Evolutionary conservation across 345 rosid species (phyloP), one percentile per base, ranked within the genome.

Genomic region (Lepidium sativum): DNA sequence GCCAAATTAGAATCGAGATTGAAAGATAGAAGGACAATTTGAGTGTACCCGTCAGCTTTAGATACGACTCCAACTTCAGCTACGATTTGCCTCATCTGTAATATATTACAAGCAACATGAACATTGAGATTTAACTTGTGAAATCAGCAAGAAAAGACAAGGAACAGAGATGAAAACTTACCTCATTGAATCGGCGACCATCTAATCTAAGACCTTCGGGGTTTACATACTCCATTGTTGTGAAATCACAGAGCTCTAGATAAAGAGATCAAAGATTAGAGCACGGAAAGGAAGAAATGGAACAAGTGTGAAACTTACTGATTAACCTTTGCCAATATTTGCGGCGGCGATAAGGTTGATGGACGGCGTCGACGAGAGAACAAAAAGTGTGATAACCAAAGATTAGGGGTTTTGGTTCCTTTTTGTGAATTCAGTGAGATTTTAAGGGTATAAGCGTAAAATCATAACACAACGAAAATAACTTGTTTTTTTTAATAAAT

Each of bases 171-270:
- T 17, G 47, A 25, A 63, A 17, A 0, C 14, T 29, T 68, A 86
- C 98, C 71, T 92, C 97, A 63, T 82, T 63, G 59, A 88, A 92
- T 21, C 95, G 95, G 33, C 98, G 88, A 57, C 98, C 96, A 57
- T 83, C 97, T 21, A 82, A 68, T 23, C 96, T 79, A 65, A 82
- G 82, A 51, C 99, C 97, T 84, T 94, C 96, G 0, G 88, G 97
- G 82, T 83, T 94, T 25, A 88, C 86, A 69, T 54, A 90, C 65
- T 90, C 96, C 95, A 90, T 94, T 53, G 41, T 33, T 71, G 70
- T 14, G 6, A 53, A 47, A 5, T 35, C 50, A 11, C 45, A 7
- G n/a, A 23, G 2, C 16, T 33, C 23, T 58, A 17, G 29, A 47
- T 9, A 18, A 15, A 57, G 41, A 35, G 9, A 54, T 53, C 3